A percentile compares a stretch with the other conserved stretches of the same genome.
These are phyloP conservation scores for Juncus effusus DNA, from an alignment of 176 grass and related monocot genomes.

Conservation along the genomic window DNA sequence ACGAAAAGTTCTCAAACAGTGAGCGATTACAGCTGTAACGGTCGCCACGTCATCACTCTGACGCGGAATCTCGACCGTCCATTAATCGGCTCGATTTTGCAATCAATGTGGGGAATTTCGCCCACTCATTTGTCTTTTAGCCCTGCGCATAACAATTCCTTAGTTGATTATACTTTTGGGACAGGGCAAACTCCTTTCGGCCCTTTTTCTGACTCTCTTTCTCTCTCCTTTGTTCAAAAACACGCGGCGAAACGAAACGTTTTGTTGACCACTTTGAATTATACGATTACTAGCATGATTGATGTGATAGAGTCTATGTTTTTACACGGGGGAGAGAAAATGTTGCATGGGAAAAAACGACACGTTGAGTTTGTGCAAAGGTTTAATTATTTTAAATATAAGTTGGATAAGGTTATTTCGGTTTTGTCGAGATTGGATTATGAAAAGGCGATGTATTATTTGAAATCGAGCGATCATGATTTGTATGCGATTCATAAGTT, in stretches of 20 bases:
- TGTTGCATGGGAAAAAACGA: slow-evolving; percentile 79
- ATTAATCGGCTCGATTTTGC: slow-evolving; percentile 71
- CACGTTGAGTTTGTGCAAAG: slow-evolving; percentile 84
- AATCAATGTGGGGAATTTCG: slow-evolving; percentile 89
- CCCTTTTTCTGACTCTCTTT: slow-evolving; percentile 72
- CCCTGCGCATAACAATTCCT: slow-evolving; percentile 53
- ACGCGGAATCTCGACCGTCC: slow-evolving; percentile 73
- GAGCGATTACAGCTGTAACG: slow-evolving; percentile 96
- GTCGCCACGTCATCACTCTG: slow-evolving; percentile 69
- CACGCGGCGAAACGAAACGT: slow-evolving; percentile 87
- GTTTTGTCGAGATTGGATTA: slow-evolving; percentile 84
- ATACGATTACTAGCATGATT: slow-evolving; percentile 62
- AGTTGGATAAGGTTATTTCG: slow-evolving; percentile 86
- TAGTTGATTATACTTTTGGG: slow-evolving; percentile 92
- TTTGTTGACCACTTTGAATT: slow-evolving; percentile 80
- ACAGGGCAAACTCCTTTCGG: slow-evolving; percentile 90
- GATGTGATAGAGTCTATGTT: slow-evolving; percentile 67
- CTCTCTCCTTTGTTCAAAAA: slow-evolving; percentile 92
- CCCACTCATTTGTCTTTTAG: slow-evolving; percentile 79
- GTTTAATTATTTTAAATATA: slow-evolving; percentile 84
- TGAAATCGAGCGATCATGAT: slow-evolving; percentile 87
- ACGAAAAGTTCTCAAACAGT: slow-evolving; percentile 79
- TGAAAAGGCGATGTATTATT: slow-evolving; percentile 73
- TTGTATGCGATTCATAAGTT: slow-evolving; percentile 71
- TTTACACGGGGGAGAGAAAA: slow-evolving; percentile 73